These are phyloP conservation scores for Artemisia argyi DNA, from an alignment of 129 eudicot genomes.

Conservation along the genomic window DNA sequence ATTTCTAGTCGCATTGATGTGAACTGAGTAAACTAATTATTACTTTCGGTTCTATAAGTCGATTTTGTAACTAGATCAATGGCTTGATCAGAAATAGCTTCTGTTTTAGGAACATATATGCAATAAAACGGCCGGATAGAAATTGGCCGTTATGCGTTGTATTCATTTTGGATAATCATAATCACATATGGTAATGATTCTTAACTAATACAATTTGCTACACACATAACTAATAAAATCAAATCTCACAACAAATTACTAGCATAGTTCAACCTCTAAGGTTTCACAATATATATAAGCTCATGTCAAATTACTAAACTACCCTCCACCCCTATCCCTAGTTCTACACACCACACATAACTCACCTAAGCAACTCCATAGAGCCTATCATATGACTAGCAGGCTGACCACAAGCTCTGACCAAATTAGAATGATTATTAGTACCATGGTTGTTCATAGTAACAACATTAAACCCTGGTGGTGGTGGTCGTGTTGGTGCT, in stretches of 20 bases:
- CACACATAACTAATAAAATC: constrained; percentile 7
- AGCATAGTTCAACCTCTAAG: constrained; percentile 10
- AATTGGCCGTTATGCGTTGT: too few species aligned
- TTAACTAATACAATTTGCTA: constrained; percentile 2
- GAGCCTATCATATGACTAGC: constrained; percentile 32
- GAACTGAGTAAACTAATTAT: too few species aligned
- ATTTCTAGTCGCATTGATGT: too few species aligned
- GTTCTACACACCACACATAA: background rate
- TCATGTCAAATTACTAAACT: constrained; percentile 29
- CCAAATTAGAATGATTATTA: constrained; percentile 24
- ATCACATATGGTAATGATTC: background rate
- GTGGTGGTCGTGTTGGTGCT: constrained; percentile 3
- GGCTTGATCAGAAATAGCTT: too few species aligned
- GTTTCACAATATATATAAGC: constrained; percentile 16
- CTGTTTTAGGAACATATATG: too few species aligned
- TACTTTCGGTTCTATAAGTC: too few species aligned
- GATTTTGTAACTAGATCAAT: too few species aligned
- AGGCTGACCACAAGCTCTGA: constrained; percentile 35
- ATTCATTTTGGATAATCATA: background rate
- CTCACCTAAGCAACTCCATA: constrained; percentile 47
- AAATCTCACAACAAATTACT: background rate
- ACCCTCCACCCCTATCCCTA: background rate
- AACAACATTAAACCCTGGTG: background rate
- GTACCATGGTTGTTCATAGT: constrained; percentile 12
- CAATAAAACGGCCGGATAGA: too few species aligned